Conservation (phyloP, 768 basidiomycete species). For the Kwoniella pini region DNA sequence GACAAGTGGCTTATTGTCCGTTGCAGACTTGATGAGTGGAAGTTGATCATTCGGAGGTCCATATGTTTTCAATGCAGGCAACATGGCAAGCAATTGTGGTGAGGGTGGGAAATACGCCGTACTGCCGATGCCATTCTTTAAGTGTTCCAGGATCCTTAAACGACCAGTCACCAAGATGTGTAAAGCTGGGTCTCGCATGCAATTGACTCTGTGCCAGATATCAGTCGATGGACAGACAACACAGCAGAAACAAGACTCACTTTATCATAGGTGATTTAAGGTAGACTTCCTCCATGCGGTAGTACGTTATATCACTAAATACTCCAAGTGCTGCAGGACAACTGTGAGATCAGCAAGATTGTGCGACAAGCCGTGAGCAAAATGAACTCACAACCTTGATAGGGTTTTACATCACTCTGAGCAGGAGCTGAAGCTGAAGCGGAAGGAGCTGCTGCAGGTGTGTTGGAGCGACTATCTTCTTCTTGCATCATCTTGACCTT, state of each 20-base stretch:
- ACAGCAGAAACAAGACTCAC: not conserved
- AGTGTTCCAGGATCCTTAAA: not conserved
- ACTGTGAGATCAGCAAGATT: no score
- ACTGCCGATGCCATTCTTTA: not conserved
- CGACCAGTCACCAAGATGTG: not conserved
- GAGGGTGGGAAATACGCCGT: not conserved
- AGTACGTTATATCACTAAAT: no score
- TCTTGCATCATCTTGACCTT: slow-evolving; percentile 7
- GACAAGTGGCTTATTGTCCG: not conserved
- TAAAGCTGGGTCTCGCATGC: not conserved
- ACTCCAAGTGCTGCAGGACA: no score
- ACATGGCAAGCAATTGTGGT: not conserved
- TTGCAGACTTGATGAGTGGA: not conserved
- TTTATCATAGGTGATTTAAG: not conserved
- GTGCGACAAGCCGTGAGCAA: no score
- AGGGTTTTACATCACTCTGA: not conserved
- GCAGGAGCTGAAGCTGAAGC: no score
- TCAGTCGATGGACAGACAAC: not conserved
- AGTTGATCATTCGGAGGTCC: slow-evolving; percentile 1
- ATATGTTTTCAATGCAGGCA: not conserved
- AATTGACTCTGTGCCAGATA: not conserved
- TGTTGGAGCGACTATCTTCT: not conserved
- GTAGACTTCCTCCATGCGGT: not conserved
- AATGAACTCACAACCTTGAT: no score
- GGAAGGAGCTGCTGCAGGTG: no score